Evolutionary conservation across 805 yeast species (phyloP).

Genomic region (Wilhelminamyces savonicus): DNA sequence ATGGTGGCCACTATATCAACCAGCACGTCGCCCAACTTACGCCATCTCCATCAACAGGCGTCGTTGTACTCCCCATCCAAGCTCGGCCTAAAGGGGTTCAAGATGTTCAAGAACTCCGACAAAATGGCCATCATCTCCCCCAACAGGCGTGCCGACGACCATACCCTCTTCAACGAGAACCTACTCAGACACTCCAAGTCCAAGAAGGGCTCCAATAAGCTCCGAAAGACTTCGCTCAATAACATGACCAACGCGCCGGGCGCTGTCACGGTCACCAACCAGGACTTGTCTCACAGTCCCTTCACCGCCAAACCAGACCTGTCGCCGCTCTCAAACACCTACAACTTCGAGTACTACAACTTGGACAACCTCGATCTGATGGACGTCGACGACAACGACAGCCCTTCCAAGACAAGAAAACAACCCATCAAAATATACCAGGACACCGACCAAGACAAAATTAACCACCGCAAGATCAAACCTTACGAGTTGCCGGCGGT

Average conservation of each 20-base stretch:
- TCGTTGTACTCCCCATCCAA: slow-evolving; percentile 21
- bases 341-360: slow-evolving; percentile 16
- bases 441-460: slow-evolving; percentile 2
- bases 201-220: too few species aligned
- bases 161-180: background rate
- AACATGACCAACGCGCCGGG: background rate
- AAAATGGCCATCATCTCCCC: slow-evolving; percentile 31
- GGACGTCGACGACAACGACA: slow-evolving; percentile 12
- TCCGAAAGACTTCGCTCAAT: slow-evolving; percentile 1
- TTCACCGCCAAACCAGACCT: slow-evolving; percentile 1
- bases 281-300: background rate
- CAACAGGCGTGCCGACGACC: slow-evolving; percentile 3
- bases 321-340: slow-evolving; percentile 4
- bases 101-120: slow-evolving; percentile 29
- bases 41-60: slow-evolving; percentile 7
- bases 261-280: background rate
- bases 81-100: slow-evolving; percentile 20
- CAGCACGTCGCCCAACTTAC: slow-evolving; percentile 3
- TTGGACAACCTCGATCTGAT: slow-evolving; percentile 21
- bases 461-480: background rate
- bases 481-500: background rate
- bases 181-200: background rate
- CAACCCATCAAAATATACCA: slow-evolving; percentile 14
- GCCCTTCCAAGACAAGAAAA: slow-evolving; percentile 27
- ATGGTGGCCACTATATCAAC: background rate